These are phyloP conservation scores for Crotalaria pallida DNA, from an alignment of 306 rosid genomes.

Conservation along the genomic window DNA sequence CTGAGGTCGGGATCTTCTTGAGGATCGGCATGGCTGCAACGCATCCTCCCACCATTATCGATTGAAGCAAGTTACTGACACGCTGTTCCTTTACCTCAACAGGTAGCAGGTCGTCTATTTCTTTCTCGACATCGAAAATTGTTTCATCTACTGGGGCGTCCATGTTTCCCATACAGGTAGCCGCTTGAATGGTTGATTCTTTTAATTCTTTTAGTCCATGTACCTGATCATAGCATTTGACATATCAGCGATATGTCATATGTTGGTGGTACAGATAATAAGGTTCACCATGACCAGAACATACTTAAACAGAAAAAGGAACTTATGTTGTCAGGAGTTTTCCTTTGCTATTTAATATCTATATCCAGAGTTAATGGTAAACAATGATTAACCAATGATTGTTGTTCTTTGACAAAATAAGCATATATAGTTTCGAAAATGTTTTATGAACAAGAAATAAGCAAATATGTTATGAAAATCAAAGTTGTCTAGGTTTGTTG, in stretches of 20 bases:
- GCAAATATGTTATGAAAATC: no score
- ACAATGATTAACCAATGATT: not conserved
- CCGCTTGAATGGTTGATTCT: slow-evolving; percentile 81
- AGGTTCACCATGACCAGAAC: not conserved
- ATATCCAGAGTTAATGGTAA: not conserved
- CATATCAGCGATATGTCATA: not conserved
- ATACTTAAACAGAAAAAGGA: not conserved
- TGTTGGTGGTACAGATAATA: not conserved
- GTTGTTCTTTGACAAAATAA: not conserved
- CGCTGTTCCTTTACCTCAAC: slow-evolving; percentile 98
- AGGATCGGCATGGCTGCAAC: slow-evolving; percentile 97
- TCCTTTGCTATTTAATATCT: not conserved
- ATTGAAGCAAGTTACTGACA: slow-evolving; percentile 80
- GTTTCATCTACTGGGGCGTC: slow-evolving; percentile 88
- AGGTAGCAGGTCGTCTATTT: slow-evolving; percentile 87
- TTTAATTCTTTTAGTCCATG: slow-evolving; percentile 85
- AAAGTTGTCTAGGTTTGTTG: no score
- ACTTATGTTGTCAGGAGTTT: not conserved
- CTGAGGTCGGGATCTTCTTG: slow-evolving; percentile 94
- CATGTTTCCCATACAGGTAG: slow-evolving; percentile 74
- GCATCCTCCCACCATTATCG: slow-evolving; percentile 84
- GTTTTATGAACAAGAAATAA: no score
- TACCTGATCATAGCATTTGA: slow-evolving; percentile 16
- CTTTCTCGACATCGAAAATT: slow-evolving; percentile 82
- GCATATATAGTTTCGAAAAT: not conserved